Evolutionary conservation across 2,329 filamentous ascomycete species (phyloP), one percentile per base, ranked within the genome.

Genomic region (Trichoderma sp.): DNA sequence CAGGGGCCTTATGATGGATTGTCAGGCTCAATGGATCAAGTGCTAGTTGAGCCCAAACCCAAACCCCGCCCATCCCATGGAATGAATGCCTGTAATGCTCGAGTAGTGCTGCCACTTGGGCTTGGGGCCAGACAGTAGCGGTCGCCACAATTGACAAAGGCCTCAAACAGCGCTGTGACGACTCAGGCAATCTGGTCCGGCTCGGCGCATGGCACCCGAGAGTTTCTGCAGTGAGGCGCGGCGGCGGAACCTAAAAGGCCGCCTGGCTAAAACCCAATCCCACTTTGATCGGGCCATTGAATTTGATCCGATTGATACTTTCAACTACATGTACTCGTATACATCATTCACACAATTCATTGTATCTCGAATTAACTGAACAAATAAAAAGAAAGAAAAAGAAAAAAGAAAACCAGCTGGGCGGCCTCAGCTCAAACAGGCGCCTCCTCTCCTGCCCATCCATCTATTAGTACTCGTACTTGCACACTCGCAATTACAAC

Each of bases 1-100:
- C 57, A 39, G 47, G 57, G 67, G 57, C 67, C 67, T 70, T 70
- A 61, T 63, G 68, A 70, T 64, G 32, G 56, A 60, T 60, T 60
- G 32, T 30, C 28, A 60, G 57, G 57, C 47, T 43, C 39, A 43
- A 43, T 43, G 39, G 39, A 43, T n/a, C 39, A 43, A n/a, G 7
- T 51, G 43, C 43, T 51, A 21, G 56, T 28, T 32, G 18, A 58
- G 30, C 56, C 30, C 28, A 30, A 28, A 58, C 14, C 57, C 9
- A 21, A 12, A 60, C 57, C 57, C 57, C 28, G 57, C 57, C 57
- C 57, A 21, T 57, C 9, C 24, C 39, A 36, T 36, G 12, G 12
- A 43, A 43, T 43, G 36, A 43, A 43, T 43, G 39, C 39, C 39
- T 43, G 39, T 36, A 36, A 36, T 36, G 34, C 32, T 34, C 32